Base-by-base conservation (phyloP, 1,284 basidiomycete genomes). In the Stereum hirsutum region DNA sequence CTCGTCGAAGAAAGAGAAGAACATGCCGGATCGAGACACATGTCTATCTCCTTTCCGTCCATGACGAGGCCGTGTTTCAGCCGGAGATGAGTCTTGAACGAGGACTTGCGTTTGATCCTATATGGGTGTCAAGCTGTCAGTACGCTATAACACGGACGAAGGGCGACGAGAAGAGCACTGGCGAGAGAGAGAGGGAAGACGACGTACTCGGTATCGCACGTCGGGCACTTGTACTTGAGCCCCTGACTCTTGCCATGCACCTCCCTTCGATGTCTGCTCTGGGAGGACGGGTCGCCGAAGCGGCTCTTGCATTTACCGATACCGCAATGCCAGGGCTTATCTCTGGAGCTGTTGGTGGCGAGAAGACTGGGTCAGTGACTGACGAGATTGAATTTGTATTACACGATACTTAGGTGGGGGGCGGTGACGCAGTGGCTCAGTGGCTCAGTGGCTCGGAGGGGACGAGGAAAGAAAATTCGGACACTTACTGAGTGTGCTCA, bases 271-370 rank as follows among this genome's bases (percentile, higher is more conserved):
- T 83, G 81, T 5, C 80, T 73, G 23, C 69, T 61, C 46, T 74
- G 61, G 31, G 81, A 82, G 0, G 81, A 82, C 6, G 77, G 79
- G 51, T 83, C 80, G 11, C 72, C 71, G 46, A 83, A 83, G 11
- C 59, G 55, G 24, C 66, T 61, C 6, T 38, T 47, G 52, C 80
- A 83, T 15, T 54, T 57, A 3, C n/a, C 15, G 8, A 51, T 23
- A n/a, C 37, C 43, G 25, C 82, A 85, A 6, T 35, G 37, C 52
- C 64, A 68, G 4, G 79, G 81, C 54, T 73, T 79, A 4, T 44
- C 56, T 20, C 61, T 62, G 11, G 75, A 72, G 49, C 81, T 83
- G 37, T 33, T 41, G 15, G 33, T 36, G n/a, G 47, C 34, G 21
- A 20, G 28, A 5, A 24, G 23, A 21, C 23, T n/a, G 35, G 15